phyloP scores from a whole-genome alignment of 495 filamentous ascomycete genomes.

The Trichoderma parareesei region DNA sequence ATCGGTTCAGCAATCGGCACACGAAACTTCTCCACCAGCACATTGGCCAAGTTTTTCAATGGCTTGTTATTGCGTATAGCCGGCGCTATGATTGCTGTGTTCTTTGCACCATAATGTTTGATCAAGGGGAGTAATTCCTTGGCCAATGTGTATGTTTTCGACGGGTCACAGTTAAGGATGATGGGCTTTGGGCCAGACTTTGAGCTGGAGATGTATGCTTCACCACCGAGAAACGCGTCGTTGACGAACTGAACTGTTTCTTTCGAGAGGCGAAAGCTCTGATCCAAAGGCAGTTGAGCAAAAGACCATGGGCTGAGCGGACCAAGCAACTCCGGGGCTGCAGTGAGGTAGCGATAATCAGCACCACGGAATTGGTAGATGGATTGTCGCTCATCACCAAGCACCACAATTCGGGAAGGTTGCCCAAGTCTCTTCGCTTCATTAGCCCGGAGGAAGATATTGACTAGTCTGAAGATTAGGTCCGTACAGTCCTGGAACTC shows the following conservation, averaged over 20 bases:
- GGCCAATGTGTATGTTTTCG: slow-evolving; percentile 9
- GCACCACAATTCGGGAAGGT: slow-evolving; percentile 12
- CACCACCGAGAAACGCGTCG: slow-evolving; percentile 12
- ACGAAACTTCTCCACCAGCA: slow-evolving; percentile 1
- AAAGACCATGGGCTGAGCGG: slow-evolving; percentile 8
- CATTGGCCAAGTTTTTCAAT: slow-evolving; percentile 7
- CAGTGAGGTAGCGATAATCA: slow-evolving; percentile 14
- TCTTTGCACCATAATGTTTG: slow-evolving; percentile 10
- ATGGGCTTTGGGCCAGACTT: slow-evolving; percentile 13
- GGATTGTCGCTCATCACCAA: slow-evolving; percentile 16
- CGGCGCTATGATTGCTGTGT: slow-evolving; percentile 11
- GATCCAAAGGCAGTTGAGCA: slow-evolving; percentile 1
- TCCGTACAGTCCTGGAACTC: slow-evolving; percentile 16
- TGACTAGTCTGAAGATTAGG: slow-evolving; percentile 13
- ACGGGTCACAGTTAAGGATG: slow-evolving; percentile 9
- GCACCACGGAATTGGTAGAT: slow-evolving; percentile 16
- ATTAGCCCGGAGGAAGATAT: slow-evolving; percentile 13
- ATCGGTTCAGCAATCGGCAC: slow-evolving; percentile 10
- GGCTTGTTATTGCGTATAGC: slow-evolving; percentile 3
- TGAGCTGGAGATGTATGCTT: slow-evolving; percentile 13
- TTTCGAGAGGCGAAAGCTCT: slow-evolving; percentile 12
- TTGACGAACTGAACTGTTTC: slow-evolving; percentile 13
- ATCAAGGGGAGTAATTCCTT: slow-evolving; percentile 5
- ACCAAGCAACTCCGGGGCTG: slow-evolving; percentile 13
- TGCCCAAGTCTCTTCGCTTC: background rate